Evolutionary conservation across 1,139 yeast genomes (phyloP).

Genomic region (Meyerozyma carpophila): DNA sequence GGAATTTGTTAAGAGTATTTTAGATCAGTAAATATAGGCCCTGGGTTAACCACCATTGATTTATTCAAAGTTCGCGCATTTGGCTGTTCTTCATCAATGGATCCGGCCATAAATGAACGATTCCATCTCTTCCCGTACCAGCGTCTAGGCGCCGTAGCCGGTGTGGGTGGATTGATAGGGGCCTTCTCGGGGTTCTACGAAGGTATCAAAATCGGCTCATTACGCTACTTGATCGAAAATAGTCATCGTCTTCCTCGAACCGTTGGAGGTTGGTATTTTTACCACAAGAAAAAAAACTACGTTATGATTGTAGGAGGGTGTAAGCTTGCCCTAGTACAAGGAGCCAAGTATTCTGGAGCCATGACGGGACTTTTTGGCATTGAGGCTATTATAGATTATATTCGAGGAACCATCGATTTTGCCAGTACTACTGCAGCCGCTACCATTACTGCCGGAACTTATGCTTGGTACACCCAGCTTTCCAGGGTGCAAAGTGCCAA

Average conservation of each 20-base stretch:
- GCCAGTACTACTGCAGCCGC: conserved; percentile 57
- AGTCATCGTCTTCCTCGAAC: conserved; percentile 76
- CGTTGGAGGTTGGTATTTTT: conserved; percentile 86
- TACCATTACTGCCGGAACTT: conserved; percentile 44
- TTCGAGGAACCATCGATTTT: conserved; percentile 55
- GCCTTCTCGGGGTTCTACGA: conserved; percentile 56
- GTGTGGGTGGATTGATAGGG: conserved; percentile 49
- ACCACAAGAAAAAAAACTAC: conserved; percentile 80
- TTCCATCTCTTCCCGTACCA: conserved; percentile 37
- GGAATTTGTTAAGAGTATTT: conserved; percentile 87
- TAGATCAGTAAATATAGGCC: conserved; percentile 50
- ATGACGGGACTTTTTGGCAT: conserved; percentile 52
- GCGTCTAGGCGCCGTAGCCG: conserved; percentile 27
- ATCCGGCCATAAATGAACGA: conserved; percentile 22
- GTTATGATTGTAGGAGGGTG: conserved; percentile 59
- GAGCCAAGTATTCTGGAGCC: conserved; percentile 40
- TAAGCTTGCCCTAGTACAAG: conserved; percentile 37
- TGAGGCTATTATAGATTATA: conserved; percentile 55
- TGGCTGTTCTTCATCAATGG: not conserved
- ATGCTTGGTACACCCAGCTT: conserved; percentile 42
- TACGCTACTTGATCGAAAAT: conserved; percentile 70
- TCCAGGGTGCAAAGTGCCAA: conserved; percentile 43
- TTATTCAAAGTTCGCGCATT: not conserved
- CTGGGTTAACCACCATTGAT: not conserved
- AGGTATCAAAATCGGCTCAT: conserved; percentile 53